Base-by-base conservation (phyloP, 2,329 filamentous ascomycete species). In the Chalaropsis thielavioides region DNA sequence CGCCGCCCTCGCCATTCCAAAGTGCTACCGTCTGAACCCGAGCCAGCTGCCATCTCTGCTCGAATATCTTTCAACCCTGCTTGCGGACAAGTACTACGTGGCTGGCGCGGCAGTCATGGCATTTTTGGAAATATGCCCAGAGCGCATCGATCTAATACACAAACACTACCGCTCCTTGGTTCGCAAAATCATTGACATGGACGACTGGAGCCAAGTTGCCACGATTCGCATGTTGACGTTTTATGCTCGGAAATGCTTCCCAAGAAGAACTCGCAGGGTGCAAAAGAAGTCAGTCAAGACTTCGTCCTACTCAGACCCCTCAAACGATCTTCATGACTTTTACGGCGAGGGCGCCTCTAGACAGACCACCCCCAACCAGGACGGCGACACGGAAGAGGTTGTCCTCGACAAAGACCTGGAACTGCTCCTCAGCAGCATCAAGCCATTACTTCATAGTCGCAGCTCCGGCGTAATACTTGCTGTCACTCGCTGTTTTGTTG, bases 161-260 rank as follows among this genome's bases (percentile, higher is more conserved):
- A 86, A 88, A 69, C 88, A 96, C 72, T 99, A 97, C 75, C 84
- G 90, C 62, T 80, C 83, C 43, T 77, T 99, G 68, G 86, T 95
- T 68, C 89, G 85, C 74, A 96, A 96, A 78, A 77, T 97, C 63
- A 90, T 96, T 27, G 94, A 99, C 73, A 99, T 99, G 94, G 94
- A 99, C 72, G 94, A 99, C 76, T 99, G 94, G 94, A 89, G 91
- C 51, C 94, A 99, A 75, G 75, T 97, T 64, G 88, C 90, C 1
- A 89, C 89, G 2, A 73, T 99, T 70, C 83, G 85, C 46, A 78
- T 99, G 69, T 86, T 97, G 83, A 87, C 88, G 1, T 78, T 85
- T 24, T 99, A 99, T 74, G 85, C 89, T 1, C 84, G 94, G 64
- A 88, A 83, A 72, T 96, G 90, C 74, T 99, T 99, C 70, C 92